A percentile compares a stretch with the other conserved stretches of the same genome.
Evolutionary conservation across 179 eudicot genomes (phyloP).

Genomic region (Vitellaria paradoxa): DNA sequence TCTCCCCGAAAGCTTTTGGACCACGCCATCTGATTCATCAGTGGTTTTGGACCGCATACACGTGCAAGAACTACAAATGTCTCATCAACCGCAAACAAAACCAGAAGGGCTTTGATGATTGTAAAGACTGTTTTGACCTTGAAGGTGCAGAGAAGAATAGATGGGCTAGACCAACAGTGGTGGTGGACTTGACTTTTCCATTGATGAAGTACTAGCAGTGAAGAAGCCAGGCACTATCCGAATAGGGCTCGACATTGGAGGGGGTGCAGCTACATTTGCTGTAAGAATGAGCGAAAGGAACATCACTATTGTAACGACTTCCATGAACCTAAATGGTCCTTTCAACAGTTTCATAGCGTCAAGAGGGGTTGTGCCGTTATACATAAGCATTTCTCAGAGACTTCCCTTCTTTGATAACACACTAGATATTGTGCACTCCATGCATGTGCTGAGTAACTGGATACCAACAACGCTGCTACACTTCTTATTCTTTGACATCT

Average conservation of each 20-base stretch:
- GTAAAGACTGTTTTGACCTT: constrained; percentile 53
- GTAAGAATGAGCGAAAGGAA: constrained; percentile 42
- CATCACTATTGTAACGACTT: constrained; percentile 36
- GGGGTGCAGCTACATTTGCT: constrained; percentile 39
- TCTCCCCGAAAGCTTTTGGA: constrained; percentile 39
- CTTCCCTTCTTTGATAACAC: constrained; percentile 41
- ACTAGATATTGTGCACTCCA: constrained; percentile 22
- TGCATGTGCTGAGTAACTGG: constrained; percentile 46
- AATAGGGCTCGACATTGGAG: constrained; percentile 43
- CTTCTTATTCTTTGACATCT: constrained; percentile 35
- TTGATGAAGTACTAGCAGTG: constrained; percentile 37
- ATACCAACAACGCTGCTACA: constrained; percentile 36
- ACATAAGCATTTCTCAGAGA: constrained; percentile 33
- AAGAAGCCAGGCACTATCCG: constrained; percentile 38
- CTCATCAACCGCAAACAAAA: constrained; percentile 26
- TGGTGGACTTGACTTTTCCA: constrained; percentile 30
- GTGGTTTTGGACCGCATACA: constrained; percentile 48
- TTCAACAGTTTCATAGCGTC: constrained; percentile 37
- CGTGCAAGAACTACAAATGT: constrained; percentile 44
- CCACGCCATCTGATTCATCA: constrained; percentile 39
- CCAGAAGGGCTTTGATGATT: constrained; percentile 38
- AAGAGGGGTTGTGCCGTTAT: constrained; percentile 39
- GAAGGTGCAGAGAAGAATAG: constrained; percentile 30
- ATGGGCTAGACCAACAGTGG: constrained; percentile 16
- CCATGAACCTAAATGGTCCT: constrained; percentile 41